Conservation (phyloP, 2,329 filamentous ascomycete species). For the Corniculantispora saksenae region DNA sequence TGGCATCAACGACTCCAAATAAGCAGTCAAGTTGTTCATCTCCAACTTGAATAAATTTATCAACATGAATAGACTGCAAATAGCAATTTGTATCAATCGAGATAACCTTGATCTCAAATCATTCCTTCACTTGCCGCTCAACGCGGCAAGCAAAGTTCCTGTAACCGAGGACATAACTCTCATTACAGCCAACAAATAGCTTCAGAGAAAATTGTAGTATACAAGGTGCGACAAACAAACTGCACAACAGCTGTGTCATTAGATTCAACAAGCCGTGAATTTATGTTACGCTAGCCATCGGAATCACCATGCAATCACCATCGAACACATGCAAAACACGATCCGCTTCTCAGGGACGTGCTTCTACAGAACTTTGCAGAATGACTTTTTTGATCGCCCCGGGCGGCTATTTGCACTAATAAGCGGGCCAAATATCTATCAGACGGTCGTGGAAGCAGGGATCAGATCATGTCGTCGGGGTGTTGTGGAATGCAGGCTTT, state of each 20-base stretch:
- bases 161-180: neutral
- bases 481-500: slow-evolving; percentile 1
- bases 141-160: neutral
- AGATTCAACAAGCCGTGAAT: neutral
- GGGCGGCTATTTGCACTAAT: too few relatives aligned
- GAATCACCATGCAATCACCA: neutral
- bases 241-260: too few relatives aligned
- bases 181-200: neutral
- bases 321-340: neutral
- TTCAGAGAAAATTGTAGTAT: neutral
- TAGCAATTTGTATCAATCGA: neutral
- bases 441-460: slow-evolving; percentile 3
- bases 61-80: neutral
- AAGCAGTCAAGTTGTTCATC: neutral
- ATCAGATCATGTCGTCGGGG: neutral
- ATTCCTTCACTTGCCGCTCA: neutral
- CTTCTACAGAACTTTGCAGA: neutral
- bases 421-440: neutral
- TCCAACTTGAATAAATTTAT: neutral
- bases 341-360: neutral
- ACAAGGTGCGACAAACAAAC: neutral
- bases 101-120: neutral
- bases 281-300: neutral
- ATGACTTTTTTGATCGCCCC: neutral
- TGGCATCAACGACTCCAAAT: neutral